Conservation (phyloP, 495 filamentous ascomycete genomes). For the Xeromyces bisporus region DNA sequence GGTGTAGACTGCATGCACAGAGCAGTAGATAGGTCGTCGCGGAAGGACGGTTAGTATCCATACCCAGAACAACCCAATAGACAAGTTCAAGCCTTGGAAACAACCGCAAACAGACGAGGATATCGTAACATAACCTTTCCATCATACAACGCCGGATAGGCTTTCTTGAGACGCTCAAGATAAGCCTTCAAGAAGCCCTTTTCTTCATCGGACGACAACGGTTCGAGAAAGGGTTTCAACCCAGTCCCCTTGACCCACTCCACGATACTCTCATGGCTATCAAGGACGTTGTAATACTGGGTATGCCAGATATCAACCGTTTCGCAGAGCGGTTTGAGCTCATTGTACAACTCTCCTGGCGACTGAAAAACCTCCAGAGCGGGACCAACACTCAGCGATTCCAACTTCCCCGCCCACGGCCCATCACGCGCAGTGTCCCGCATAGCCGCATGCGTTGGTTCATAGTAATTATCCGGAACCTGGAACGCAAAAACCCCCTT, state of each 20-base stretch:
- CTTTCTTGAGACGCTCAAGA: constrained; percentile 15
- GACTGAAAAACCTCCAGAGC: constrained; percentile 32
- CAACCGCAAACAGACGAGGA: constrained; percentile 33
- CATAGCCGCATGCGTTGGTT: constrained; percentile 35
- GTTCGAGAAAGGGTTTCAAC: constrained; percentile 32
- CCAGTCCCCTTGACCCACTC: constrained; percentile 43
- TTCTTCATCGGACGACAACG: constrained; percentile 16
- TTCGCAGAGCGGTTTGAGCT: constrained; percentile 22
- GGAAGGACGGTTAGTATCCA: too few relatives aligned
- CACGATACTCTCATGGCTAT: constrained; percentile 28
- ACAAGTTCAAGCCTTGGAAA: constrained; percentile 3
- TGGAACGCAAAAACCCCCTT: constrained; percentile 37
- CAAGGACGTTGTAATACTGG: constrained; percentile 33
- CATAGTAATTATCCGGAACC: constrained; percentile 33
- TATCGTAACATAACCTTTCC: constrained; percentile 31
- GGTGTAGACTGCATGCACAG: too few relatives aligned
- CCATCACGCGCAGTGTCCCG: constrained; percentile 21
- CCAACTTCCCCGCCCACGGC: constrained; percentile 20
- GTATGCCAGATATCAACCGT: constrained; percentile 34
- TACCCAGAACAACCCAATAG: too few relatives aligned
- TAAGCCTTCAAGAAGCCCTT: constrained; percentile 25
- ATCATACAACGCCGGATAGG: constrained; percentile 22
- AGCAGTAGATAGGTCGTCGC: too few relatives aligned
- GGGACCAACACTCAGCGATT: constrained; percentile 9
- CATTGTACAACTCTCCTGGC: constrained; percentile 26